phyloP scores from a whole-genome alignment of 371 early-diverging fungal species.

The Lichtheimia ornata region DNA sequence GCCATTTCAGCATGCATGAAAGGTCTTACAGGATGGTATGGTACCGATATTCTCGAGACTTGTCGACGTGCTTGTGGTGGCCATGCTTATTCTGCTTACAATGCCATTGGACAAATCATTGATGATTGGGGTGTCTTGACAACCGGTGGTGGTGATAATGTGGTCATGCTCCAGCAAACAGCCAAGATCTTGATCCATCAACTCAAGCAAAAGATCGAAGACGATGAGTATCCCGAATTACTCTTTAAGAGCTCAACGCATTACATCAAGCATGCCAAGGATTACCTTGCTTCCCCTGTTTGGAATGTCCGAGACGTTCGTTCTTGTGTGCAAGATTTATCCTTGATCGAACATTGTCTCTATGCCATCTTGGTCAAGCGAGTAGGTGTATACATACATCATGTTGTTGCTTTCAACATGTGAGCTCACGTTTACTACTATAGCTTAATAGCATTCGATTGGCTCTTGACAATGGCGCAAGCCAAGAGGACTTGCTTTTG shows the following conservation, averaged over 20 bases:
- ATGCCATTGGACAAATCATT: constrained; percentile 63
- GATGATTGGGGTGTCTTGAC: constrained; percentile 72
- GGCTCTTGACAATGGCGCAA: constrained; percentile 23
- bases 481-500: constrained; percentile 26
- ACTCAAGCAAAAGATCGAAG: constrained; percentile 31
- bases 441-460: constrained; percentile 32
- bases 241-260: constrained; percentile 35
- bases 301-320: constrained; percentile 28
- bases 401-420: background rate
- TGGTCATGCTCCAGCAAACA: constrained; percentile 64
- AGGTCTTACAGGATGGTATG: constrained; percentile 60
- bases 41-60: constrained; percentile 57
- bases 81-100: constrained; percentile 69
- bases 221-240: constrained; percentile 31
- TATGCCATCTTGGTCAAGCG: constrained; percentile 40
- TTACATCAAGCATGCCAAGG: constrained; percentile 33
- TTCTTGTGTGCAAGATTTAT: constrained; percentile 23
- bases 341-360: constrained; percentile 18
- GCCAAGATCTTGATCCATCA: constrained; percentile 35
- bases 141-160: constrained; percentile 77
- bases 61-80: constrained; percentile 65
- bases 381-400: constrained; percentile 21
- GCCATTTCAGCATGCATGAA: constrained; percentile 60
- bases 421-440: background rate
- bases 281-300: constrained; percentile 22